A percentile compares a stretch with the other conserved stretches of the same genome.
phyloP scores from a whole-genome alignment of 2,329 filamentous ascomycete genomes.

The Colletotrichum aenigma region DNA sequence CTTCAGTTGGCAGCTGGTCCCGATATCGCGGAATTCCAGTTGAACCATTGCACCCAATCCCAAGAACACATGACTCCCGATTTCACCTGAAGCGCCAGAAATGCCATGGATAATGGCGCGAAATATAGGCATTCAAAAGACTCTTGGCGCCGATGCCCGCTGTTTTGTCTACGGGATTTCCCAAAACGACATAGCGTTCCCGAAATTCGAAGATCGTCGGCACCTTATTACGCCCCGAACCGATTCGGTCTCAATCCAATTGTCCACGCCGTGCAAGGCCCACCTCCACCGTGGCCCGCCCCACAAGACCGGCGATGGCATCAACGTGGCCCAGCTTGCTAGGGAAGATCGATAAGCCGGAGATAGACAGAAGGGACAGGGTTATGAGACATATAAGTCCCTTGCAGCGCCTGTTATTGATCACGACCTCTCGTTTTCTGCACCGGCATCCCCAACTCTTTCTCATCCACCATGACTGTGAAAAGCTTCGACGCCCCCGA shows the following conservation, averaged over 20 bases:
- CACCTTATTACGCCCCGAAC: background rate
- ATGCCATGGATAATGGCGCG: background rate
- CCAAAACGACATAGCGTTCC: background rate
- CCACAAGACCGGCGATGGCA: background rate
- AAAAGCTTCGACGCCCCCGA: accelerated
- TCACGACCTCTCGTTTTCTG: background rate
- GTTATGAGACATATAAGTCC: background rate
- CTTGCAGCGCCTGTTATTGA: background rate
- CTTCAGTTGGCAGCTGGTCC: background rate
- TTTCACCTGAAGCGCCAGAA: background rate
- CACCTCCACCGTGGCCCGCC: background rate
- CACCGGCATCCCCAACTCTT: background rate
- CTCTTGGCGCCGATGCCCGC: background rate
- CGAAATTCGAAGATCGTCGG: background rate
- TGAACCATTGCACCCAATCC: background rate
- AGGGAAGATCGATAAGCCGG: background rate
- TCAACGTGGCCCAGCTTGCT: background rate
- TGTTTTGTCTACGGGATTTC: background rate
- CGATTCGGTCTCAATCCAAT: background rate
- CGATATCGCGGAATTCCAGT: background rate
- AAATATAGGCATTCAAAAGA: background rate
- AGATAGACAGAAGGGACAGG: background rate
- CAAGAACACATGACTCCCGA: background rate
- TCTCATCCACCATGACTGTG: background rate
- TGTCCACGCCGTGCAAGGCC: background rate